Percentiles rank a stretch among this genome's conserved stretches.
phyloP scores from a whole-genome alignment of 192 early-diverging fungal genomes.

The Coemansia sp. region DNA sequence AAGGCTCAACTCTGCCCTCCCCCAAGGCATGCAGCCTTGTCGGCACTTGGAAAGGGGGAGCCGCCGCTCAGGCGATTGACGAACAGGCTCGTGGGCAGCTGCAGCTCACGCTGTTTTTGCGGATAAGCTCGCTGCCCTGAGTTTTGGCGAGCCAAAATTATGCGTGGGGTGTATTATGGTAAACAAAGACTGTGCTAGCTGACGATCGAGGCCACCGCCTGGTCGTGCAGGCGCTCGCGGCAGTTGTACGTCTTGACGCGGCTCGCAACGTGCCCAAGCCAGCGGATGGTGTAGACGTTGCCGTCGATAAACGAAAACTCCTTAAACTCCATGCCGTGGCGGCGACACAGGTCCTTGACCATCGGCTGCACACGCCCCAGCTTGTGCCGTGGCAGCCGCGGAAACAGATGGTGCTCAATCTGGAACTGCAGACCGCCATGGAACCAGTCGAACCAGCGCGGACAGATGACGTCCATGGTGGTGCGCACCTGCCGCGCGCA shows the following conservation, averaged over 20 bases:
- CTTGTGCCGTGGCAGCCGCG: conserved; percentile 89
- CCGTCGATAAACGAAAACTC: conserved; percentile 79
- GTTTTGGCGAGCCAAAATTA: too few relatives aligned
- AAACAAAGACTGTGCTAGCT: background rate
- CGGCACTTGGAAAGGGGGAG: too few relatives aligned
- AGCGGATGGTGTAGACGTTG: conserved; percentile 72
- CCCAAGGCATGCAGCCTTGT: too few relatives aligned
- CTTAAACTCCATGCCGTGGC: conserved; percentile 77
- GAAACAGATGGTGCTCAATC: conserved; percentile 94
- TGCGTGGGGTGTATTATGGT: background rate
- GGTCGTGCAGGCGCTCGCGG: conserved; percentile 23
- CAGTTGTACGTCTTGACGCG: conserved; percentile 47
- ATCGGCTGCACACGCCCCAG: conserved; percentile 68
- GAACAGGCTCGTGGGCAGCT: background rate
- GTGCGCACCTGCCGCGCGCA: conserved; percentile 85
- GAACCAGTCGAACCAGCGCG: conserved; percentile 93
- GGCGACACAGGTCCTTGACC: conserved; percentile 71
- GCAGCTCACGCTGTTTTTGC: background rate
- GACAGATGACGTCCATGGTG: conserved; percentile 95
- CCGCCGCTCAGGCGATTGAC: background rate
- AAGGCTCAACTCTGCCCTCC: too few relatives aligned
- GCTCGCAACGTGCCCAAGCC: conserved; percentile 71
- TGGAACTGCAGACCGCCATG: conserved; percentile 97
- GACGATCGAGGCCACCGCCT: conserved; percentile 2
- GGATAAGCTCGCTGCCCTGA: background rate